phyloP scores from a whole-genome alignment of 1,139 yeast genomes.

The Scheffersomyces illinoinensis region DNA sequence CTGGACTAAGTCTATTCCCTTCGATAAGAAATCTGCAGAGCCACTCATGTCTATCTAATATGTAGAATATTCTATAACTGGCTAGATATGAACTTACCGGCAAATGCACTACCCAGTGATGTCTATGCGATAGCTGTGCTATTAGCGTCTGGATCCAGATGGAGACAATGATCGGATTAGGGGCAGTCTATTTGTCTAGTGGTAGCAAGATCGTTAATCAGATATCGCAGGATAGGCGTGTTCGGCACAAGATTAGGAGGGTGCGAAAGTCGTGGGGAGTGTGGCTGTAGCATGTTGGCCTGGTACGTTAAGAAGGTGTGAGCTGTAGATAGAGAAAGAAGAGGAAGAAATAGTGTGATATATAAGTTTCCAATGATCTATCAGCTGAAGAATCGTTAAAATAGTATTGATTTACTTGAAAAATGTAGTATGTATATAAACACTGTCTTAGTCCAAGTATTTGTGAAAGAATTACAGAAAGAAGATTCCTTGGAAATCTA shows the following conservation, averaged over 20 bases:
- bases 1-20: conserved; percentile 91
- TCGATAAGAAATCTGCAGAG: conserved; percentile 82
- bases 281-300: neutral
- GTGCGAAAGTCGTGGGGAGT: neutral
- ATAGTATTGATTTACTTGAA: too few relatives aligned
- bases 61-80: neutral
- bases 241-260: neutral
- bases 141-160: neutral
- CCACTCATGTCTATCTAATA: conserved; percentile 23
- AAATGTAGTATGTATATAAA: too few relatives aligned
- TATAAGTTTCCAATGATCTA: too few relatives aligned
- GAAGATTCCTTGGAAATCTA: neutral
- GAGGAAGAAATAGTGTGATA: neutral
- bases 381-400: too few relatives aligned
- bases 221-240: neutral
- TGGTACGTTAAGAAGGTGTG: too few relatives aligned
- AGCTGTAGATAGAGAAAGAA: neutral
- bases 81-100: neutral
- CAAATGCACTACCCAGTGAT: too few relatives aligned
- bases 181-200: neutral
- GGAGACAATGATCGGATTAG: neutral
- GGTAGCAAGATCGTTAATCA: neutral
- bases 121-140: neutral
- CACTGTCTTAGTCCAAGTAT: neutral
- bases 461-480: neutral